Conservation (phyloP, 345 rosid genomes). For the Turnera subulata region DNA sequence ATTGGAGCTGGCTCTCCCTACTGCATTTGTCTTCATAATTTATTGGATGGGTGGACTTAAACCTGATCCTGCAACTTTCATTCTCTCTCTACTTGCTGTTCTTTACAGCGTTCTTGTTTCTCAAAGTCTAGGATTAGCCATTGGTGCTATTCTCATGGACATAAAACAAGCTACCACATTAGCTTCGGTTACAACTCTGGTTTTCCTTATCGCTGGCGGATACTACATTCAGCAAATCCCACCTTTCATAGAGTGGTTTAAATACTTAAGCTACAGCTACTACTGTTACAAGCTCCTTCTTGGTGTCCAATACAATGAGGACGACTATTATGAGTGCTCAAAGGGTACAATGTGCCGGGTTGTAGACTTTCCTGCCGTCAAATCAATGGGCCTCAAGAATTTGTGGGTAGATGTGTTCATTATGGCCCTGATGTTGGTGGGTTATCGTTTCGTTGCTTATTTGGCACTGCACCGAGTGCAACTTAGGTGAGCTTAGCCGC, state of each 20-base stretch:
- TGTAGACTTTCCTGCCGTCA: conserved; percentile 76
- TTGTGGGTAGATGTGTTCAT: conserved; percentile 81
- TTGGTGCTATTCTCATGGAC: conserved; percentile 97
- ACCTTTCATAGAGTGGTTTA: conserved; percentile 88
- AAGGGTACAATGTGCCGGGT: conserved; percentile 69
- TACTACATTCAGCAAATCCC: conserved; percentile 95
- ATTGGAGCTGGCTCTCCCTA: conserved; percentile 91
- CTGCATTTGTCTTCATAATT: conserved; percentile 87
- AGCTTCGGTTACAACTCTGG: conserved; percentile 94
- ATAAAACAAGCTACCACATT: conserved; percentile 93
- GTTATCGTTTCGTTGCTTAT: conserved; percentile 81
- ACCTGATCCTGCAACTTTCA: conserved; percentile 70
- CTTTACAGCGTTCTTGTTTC: conserved; percentile 93
- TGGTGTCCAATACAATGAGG: conserved; percentile 77
- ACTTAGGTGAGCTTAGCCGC: conserved; percentile 38
- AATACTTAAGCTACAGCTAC: conserved; percentile 94
- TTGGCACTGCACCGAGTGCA: conserved; percentile 72
- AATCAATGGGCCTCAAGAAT: conserved; percentile 72
- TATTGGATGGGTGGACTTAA: conserved; percentile 99
- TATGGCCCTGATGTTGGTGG: conserved; percentile 92
- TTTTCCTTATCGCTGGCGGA: conserved; percentile 95
- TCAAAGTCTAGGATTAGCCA: conserved; percentile 88
- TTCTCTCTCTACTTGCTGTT: conserved; percentile 76
- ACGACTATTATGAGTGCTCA: conserved; percentile 76
- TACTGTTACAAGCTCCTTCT: conserved; percentile 95